Base-by-base conservation (phyloP, 805 yeast species). In the Yamadazyma takamatsuzukensis region DNA sequence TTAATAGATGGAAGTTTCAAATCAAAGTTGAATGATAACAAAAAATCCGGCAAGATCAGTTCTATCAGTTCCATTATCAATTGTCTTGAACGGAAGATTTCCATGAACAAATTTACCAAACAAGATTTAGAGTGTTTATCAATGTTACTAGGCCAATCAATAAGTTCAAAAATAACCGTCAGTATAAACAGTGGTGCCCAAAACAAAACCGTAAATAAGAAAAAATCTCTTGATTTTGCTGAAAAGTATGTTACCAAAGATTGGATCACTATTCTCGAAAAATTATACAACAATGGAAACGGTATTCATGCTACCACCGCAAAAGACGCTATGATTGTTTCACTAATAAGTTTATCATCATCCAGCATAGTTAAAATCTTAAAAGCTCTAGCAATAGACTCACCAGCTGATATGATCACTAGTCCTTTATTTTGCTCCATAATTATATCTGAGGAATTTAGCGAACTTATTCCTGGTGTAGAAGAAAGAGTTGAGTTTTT, bases 191-290 rank as follows among this genome's bases (percentile, higher is more conserved):
- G 19, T 4, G 25, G 13, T 13, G 15, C 11, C 19, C 15, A 21
- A 7, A 21, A 45, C 39, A 19, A 49, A 15, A 52, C 46, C n/a
- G 40, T 55, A 18, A 52, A 45, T 32, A 55, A 53, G 29, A 55
- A 50, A 28, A 48, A 41, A 26, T 46, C 62, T 0, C 44, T 52
- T 4, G 44, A 39, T 2, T 79, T 82, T 52, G 68, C 77, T 2
- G 81, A 74, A 35, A 49, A 45, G 14, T 83, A 82, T 53, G 74
- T 80, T 2, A 62, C 62, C 14, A 46, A 58, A 1, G 56, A 64
- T 8, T 83, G 88, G 88, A 53, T 80, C 12, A 80, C 76, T 42
- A 51, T 56, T 10, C 47, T 83, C 26, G 90, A 83, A 44, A 63
- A 59, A 23, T 51, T 77, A 33, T 82, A 76, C 56, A 69, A 70